phyloP scores from a whole-genome alignment of 2,329 filamentous ascomycete species.

The Colletotrichum sp. region DNA sequence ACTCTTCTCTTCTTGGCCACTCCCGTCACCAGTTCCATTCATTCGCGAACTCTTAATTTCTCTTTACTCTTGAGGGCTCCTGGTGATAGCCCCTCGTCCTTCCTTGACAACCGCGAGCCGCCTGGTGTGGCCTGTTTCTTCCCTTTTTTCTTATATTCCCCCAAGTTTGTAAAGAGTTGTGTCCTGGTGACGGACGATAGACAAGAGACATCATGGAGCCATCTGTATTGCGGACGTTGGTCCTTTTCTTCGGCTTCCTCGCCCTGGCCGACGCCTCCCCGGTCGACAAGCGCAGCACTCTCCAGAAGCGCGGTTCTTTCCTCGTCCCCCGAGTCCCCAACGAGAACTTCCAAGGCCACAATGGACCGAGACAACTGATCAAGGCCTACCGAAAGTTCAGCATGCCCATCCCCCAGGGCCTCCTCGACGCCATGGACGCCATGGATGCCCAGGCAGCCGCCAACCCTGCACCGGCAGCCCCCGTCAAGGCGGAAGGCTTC shows the following conservation, averaged over 20 bases:
- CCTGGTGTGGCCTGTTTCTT: slow-evolving; percentile 20
- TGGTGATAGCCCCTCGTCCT: slow-evolving; percentile 18
- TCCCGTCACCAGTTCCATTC: slow-evolving; percentile 4
- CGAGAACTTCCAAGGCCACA: slow-evolving; percentile 54
- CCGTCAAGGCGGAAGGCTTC: slow-evolving; percentile 27
- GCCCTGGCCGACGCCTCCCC: slow-evolving; percentile 29
- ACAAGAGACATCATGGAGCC: slow-evolving; percentile 13
- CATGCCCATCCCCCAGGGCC: slow-evolving; percentile 51
- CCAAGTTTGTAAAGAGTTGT: background rate
- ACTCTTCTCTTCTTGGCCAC: slow-evolving; percentile 9
- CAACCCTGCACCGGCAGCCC: background rate
- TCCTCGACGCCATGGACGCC: slow-evolving; percentile 41
- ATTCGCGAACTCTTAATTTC: slow-evolving; percentile 2
- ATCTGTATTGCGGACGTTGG: slow-evolving; percentile 9
- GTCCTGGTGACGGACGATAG: slow-evolving; percentile 10
- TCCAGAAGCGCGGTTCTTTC: slow-evolving; percentile 57
- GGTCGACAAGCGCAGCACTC: slow-evolving; percentile 24
- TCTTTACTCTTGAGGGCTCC: slow-evolving; percentile 9
- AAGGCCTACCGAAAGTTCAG: slow-evolving; percentile 74
- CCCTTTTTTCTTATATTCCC: background rate
- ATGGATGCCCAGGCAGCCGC: slow-evolving; percentile 9
- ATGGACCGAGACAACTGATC: slow-evolving; percentile 66
- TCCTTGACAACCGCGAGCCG: slow-evolving; percentile 3
- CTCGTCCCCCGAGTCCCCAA: slow-evolving; percentile 64
- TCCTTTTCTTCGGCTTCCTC: slow-evolving; percentile 15